Conservation (phyloP, 768 basidiomycete genomes). For the Lactarius psammicola region DNA sequence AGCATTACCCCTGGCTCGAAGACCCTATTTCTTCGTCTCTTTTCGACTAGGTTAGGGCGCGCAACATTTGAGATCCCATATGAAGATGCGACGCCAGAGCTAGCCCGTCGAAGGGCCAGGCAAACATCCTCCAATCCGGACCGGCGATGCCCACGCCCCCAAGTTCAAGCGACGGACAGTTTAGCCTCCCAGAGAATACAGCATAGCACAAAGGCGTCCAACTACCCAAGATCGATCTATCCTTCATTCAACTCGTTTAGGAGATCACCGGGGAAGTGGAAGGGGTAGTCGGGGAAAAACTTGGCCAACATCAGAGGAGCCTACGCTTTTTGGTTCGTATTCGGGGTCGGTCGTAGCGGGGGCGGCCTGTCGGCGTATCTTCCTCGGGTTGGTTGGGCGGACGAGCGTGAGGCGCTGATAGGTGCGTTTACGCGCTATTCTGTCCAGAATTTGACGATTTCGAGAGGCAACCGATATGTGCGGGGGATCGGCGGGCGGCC, state of each 20-base stretch:
- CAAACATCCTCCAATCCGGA: not conserved
- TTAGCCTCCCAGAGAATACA: not conserved
- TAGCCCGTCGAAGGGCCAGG: not conserved
- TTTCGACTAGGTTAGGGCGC: not conserved
- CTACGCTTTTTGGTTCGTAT: not conserved
- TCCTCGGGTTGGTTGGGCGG: not conserved
- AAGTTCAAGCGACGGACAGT: not conserved
- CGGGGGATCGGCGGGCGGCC: not conserved
- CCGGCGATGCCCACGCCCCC: not conserved
- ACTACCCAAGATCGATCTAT: not conserved
- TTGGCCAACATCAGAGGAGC: not conserved
- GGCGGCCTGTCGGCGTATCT: too few relatives aligned
- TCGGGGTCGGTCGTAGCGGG: not conserved
- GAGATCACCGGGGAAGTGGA: too few relatives aligned
- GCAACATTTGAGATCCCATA: not conserved
- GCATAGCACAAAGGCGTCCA: not conserved
- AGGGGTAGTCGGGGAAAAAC: too few relatives aligned
- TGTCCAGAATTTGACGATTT: not conserved
- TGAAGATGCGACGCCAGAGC: not conserved
- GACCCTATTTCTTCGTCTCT: not conserved
- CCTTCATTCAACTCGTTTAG: not conserved
- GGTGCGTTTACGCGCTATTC: not conserved
- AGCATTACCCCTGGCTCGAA: not conserved
- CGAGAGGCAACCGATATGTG: not conserved
- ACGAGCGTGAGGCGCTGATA: not conserved